Base-by-base conservation (phyloP, 805 yeast species). In the Ogataea paradorogensis region DNA sequence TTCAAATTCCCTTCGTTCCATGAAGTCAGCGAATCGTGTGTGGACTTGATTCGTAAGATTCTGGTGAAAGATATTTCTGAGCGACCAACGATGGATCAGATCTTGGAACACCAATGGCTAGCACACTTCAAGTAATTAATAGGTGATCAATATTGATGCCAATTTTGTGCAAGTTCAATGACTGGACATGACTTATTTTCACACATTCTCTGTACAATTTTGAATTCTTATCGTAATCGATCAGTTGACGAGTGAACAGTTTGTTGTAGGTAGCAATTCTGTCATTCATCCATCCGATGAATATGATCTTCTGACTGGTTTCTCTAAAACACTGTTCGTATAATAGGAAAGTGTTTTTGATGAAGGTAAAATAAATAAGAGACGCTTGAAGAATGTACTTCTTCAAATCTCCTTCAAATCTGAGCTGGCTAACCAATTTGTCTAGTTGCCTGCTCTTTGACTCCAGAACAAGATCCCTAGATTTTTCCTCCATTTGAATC, bases 61-160 rank as follows among this genome's bases (percentile, higher is more conserved):
- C 68, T 91, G 45, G 77, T 77, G n/a, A 73, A 93, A 35, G 82
- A 82, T 38, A 70, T 84, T 15, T 66, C 67, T 7, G 56, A 71
- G 40, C 71, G 98, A 48, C 95, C 95, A 1, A 74, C 83, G 0
- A 83, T 89, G 65, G 73, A 78, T 16, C 84, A 81, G 23, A 79
- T 90, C 9, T 66, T 73, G 30, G 73, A 76, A 26, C 87, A 87
- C 58, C 67, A 62, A n/a, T 90, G 97, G 96, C 56, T 82, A 16
- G 20, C 33, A 2, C 62, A 55, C 9, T 23, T 23, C 11, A 31
- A 15, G 27, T 33, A 40, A 26, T 48, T 20, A 85, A 69, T 52
- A 84, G 64, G 59, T 78, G 85, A 37, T 80, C 91, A 46, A 87
- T 80, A 52, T 86, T 87, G 31, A 89, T 62, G 0, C 95, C 93